Percentiles rank a stretch among this genome's conserved stretches.
phyloP scores from a whole-genome alignment of 208 protist genomes.

The Trypanosoma congolense region DNA sequence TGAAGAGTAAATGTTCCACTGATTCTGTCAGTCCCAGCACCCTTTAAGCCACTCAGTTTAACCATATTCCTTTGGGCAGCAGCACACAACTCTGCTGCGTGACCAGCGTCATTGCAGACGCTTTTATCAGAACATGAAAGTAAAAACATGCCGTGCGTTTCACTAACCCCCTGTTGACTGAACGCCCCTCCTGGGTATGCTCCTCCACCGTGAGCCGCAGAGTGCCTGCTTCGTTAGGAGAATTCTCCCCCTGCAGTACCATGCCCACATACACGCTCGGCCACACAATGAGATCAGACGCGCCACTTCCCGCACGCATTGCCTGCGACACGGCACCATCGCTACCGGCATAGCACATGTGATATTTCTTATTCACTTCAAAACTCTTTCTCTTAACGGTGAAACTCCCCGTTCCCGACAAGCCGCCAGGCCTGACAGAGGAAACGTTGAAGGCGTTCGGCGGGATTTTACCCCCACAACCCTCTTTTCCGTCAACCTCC shows the following conservation, averaged over 20 bases:
- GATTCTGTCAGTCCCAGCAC: slow-evolving; percentile 2
- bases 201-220: slow-evolving; percentile 48
- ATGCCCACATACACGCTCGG: slow-evolving; percentile 60
- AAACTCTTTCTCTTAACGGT: slow-evolving; percentile 43
- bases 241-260: slow-evolving; percentile 28
- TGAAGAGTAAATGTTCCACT: slow-evolving; percentile 55
- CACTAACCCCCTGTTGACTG: slow-evolving; percentile 57
- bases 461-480: slow-evolving; percentile 16
- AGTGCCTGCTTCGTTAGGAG: slow-evolving; percentile 48
- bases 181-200: slow-evolving; percentile 22
- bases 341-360: slow-evolving; percentile 63
- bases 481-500: slow-evolving; percentile 4
- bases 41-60: slow-evolving; percentile 7
- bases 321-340: slow-evolving; percentile 29
- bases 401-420: slow-evolving; percentile 30
- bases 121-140: slow-evolving; percentile 35
- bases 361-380: slow-evolving; percentile 42
- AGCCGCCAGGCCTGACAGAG: slow-evolving; percentile 27
- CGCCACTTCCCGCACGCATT: slow-evolving; percentile 15
- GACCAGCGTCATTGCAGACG: slow-evolving; percentile 30
- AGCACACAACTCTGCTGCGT: slow-evolving; percentile 42
- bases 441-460: slow-evolving; percentile 43
- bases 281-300: slow-evolving; percentile 44
- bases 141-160: slow-evolving; percentile 59
- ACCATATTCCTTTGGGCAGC: slow-evolving; percentile 16